phyloP scores from a whole-genome alignment of 306 rosid genomes.

The Lathyrus sativus region DNA sequence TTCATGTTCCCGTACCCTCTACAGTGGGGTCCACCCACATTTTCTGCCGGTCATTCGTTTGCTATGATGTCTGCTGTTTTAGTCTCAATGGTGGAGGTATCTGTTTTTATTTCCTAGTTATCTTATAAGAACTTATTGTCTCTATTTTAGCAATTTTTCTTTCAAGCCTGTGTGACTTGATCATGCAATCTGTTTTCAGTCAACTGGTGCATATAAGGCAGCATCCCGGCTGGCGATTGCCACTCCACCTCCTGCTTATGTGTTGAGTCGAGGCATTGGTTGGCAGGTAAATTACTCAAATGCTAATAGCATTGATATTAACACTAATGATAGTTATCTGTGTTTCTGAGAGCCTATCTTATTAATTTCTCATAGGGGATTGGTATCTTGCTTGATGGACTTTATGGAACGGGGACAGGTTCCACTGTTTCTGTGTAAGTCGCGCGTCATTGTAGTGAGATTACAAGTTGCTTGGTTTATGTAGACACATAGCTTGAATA shows the following conservation, averaged over 20 bases:
- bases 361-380: constrained; percentile 62
- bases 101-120: constrained; percentile 13
- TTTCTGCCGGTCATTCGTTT: constrained; percentile 96
- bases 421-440: constrained; percentile 97
- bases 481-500: constrained; percentile 26
- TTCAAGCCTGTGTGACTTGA: constrained; percentile 23
- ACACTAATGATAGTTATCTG: not conserved
- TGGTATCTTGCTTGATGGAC: constrained; percentile 84
- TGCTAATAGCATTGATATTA: constrained; percentile 3
- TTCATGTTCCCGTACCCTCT: constrained; percentile 94
- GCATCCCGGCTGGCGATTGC: constrained; percentile 95
- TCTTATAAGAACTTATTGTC: not conserved
- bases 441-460: constrained; percentile 18
- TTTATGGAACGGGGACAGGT: constrained; percentile 84
- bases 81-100: constrained; percentile 98
- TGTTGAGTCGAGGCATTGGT: constrained; percentile 96
- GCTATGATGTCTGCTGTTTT: constrained; percentile 95
- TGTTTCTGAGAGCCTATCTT: constrained; percentile 30
- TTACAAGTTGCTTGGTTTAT: constrained; percentile 8
- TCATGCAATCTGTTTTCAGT: constrained; percentile 51
- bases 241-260: constrained; percentile 98
- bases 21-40: constrained; percentile 99
- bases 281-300: constrained; percentile 74
- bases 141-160: constrained; percentile 21
- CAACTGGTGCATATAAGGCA: constrained; percentile 90